Evolutionary conservation across 2,329 filamentous ascomycete genomes (phyloP), one percentile per base, ranked within the genome.

Genomic region (Dactylellina sp.): DNA sequence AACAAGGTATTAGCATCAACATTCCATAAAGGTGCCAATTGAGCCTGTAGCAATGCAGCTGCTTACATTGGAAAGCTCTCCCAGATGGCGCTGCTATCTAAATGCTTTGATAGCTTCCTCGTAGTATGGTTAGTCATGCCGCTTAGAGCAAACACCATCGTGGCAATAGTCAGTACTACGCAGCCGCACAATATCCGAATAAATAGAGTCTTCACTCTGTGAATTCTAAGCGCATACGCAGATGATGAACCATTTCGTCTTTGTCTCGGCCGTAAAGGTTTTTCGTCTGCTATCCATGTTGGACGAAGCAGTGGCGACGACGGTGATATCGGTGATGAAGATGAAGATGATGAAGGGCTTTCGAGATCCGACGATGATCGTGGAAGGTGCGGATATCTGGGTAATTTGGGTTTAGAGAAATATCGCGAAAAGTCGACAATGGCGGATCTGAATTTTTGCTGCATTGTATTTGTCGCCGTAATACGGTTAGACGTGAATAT

Each of bases 21-120:
- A 46, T 3, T 25, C n/a, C 6, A 46, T n/a, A 46, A 5, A 25
- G 11, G 40, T 96, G 91, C 93, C 93, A 98, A n/a, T 3, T 12
- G n/a, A 24, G 20, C 6, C 5, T 24, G 2, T 42, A 9, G 6
- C 7, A 32, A 32, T 32, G 4, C 5, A 5, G 37, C 28, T 32
- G 42, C 53, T 25, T 61, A 72, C 68, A 53, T 42, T 22, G 61
- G 60, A 61, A 72, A 72, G 25, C 68, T 64, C 55, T 53, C 46
- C 68, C 68, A 72, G 22, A 72, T 64, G 22, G 60, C 68, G 22
- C 49, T 52, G 22, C 42, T 55, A 61, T 72, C 68, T 14, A 72
- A 25, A 49, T 65, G 60, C 47, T 55, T 53, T 37, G 53, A 47
- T 16, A 72, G n/a, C 32, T 53, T 62, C 32, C 40, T 16, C 7